Percentiles rank a stretch among this genome's conserved stretches.
Conservation (phyloP, 179 eudicot species). For the Amaranthus tricolor region DNA sequence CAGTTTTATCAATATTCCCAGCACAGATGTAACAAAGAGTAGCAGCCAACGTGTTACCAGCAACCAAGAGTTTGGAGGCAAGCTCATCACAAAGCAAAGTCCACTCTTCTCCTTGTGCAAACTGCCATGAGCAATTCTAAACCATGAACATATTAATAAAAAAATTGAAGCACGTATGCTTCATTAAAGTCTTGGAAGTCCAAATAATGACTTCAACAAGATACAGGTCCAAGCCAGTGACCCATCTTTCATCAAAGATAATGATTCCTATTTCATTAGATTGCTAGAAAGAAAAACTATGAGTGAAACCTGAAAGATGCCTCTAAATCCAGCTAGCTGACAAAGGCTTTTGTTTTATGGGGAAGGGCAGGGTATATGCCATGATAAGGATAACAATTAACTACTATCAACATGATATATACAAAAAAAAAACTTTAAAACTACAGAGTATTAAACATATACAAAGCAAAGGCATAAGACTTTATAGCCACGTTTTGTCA, state of each 20-base stretch:
- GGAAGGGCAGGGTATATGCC: background rate
- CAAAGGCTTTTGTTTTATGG: background rate
- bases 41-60: constrained; percentile 83
- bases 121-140: constrained; percentile 45
- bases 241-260: background rate
- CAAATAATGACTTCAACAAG: background rate
- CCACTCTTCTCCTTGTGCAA: constrained; percentile 94
- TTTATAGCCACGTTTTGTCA: background rate
- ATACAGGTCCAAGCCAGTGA: background rate
- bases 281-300: background rate
- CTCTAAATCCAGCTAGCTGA: background rate
- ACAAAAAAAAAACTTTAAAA: background rate
- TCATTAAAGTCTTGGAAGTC: background rate
- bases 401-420: background rate
- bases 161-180: background rate
- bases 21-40: constrained; percentile 95
- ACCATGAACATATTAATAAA: constrained; percentile 12
- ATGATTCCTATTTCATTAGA: background rate
- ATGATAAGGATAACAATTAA: background rate
- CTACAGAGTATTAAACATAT: background rate
- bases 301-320: background rate
- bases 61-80: constrained; percentile 72
- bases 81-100: constrained; percentile 77
- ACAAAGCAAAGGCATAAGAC: background rate
- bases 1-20: constrained; percentile 91